Evolutionary conservation across 2,329 filamentous ascomycete genomes (phyloP).

Genomic region (Pseudocercospora pini-densiflorae): DNA sequence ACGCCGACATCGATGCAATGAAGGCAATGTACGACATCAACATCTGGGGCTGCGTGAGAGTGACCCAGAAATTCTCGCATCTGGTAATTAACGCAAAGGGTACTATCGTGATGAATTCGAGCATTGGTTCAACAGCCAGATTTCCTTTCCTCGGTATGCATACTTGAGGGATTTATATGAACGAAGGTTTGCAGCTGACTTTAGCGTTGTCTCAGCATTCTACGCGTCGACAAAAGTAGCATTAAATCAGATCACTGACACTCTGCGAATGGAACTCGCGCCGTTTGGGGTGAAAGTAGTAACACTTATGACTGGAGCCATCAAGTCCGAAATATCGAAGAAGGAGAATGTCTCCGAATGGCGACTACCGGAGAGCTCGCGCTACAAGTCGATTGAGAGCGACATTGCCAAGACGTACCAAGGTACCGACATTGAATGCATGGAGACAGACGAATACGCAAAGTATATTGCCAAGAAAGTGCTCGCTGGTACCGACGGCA

Average conservation of each 20-base stretch:
- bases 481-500: slow-evolving; percentile 18
- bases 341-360: slow-evolving; percentile 11
- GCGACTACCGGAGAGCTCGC: slow-evolving; percentile 16
- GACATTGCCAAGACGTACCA: slow-evolving; percentile 18
- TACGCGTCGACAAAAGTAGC: slow-evolving; percentile 41
- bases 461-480: slow-evolving; percentile 20
- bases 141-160: slow-evolving; percentile 34
- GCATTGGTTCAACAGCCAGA: slow-evolving; percentile 33
- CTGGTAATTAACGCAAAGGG: slow-evolving; percentile 46
- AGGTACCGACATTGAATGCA: slow-evolving; percentile 22
- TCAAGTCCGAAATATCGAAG: slow-evolving; percentile 21
- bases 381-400: slow-evolving; percentile 15
- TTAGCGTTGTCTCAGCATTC: slow-evolving; percentile 9
- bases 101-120: slow-evolving; percentile 45
- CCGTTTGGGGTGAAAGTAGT: slow-evolving; percentile 40
- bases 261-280: slow-evolving; percentile 35
- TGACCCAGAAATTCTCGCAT: slow-evolving; percentile 53
- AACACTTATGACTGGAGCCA: slow-evolving; percentile 17
- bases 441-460: slow-evolving; percentile 22
- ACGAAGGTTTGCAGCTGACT: not conserved
- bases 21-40: slow-evolving; percentile 57
- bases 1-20: slow-evolving; percentile 45
- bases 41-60: slow-evolving; percentile 48
- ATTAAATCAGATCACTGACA: slow-evolving; percentile 28
- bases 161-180: not conserved